Evolutionary conservation across 2,329 filamentous ascomycete genomes (phyloP).

Genomic region (Ramularia endophylla): DNA sequence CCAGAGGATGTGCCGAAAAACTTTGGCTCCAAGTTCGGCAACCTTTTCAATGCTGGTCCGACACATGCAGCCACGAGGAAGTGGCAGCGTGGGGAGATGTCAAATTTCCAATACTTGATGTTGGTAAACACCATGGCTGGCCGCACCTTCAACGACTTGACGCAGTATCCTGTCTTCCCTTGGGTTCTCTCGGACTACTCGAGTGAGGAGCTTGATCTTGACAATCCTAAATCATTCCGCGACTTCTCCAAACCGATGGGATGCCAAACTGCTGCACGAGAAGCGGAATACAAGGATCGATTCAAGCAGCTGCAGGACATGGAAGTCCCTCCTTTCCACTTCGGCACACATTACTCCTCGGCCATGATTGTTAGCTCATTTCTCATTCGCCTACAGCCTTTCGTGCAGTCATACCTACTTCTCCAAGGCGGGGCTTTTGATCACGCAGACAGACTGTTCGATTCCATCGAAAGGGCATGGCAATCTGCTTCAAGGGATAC

Average conservation of each 20-base stretch:
- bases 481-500: constrained; percentile 81
- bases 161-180: constrained; percentile 96
- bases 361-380: constrained; percentile 99
- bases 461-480: constrained; percentile 88
- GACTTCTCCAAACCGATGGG: constrained; percentile 97
- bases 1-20: constrained; percentile 58
- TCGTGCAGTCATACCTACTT: constrained; percentile 90
- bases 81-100: constrained; percentile 92
- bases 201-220: constrained; percentile 83
- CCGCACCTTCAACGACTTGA: constrained; percentile 94
- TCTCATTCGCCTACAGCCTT: constrained; percentile 88
- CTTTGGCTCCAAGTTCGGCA: constrained; percentile 84
- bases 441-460: constrained; percentile 91
- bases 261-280: constrained; percentile 70
- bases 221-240: constrained; percentile 76
- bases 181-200: constrained; percentile 97
- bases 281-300: constrained; percentile 73
- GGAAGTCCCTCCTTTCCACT: constrained; percentile 85
- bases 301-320: constrained; percentile 89
- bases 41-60: constrained; percentile 77
- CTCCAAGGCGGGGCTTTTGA: constrained; percentile 96
- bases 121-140: constrained; percentile 97
- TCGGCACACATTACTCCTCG: constrained; percentile 97
- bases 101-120: constrained; percentile 99
- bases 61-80: constrained; percentile 79